Evolutionary conservation across 441 rosid genomes (phyloP), one percentile per base, ranked within the genome.

Genomic region (Arabidopsis lyrata): DNA sequence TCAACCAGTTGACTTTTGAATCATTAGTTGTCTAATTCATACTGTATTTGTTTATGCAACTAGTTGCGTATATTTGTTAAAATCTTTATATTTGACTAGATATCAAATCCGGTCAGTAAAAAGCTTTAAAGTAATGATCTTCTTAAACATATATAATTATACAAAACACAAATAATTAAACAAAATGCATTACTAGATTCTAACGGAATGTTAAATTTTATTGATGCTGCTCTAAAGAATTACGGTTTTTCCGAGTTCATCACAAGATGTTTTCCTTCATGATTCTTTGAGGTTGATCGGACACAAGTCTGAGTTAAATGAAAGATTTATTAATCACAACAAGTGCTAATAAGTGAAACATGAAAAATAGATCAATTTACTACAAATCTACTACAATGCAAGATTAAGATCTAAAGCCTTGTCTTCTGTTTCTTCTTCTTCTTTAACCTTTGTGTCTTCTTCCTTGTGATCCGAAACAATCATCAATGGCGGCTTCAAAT

Each of bases 371-470:
- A 50, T 44, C 9, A 27, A 18, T 8, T 45, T 6, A 29, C 13
- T 70, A 76, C 67, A 70, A 27, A 18, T 12, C 38, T 6, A 29
- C 14, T 70, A 76, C 67, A 76, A 70, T 69, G 80, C 38, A 70
- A 70, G 80, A 39, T 45, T 76, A 56, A 76, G 80, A 76, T 76
- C 76, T 12, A 77, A 65, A 77, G 18, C 55, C 35, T 76, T 63
- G 3, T 24, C 56, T 15, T 64, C 59, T 9, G 39, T 18, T 14
- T 65, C 35, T 1, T 20, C 63, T 15, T 45, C 59, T n/a, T 53
- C 39, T 24, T 55, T 48, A 56, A 29, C 49, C 27, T 70, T 45
- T 13, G 27, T 14, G 42, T n/a, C 6, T 8, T 45, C 66, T 32
- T 74, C 44, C 15, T 59, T 59, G 4, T 68, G 35, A 44, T 70